Percentiles rank a stretch among this genome's conserved stretches.
phyloP scores from a whole-genome alignment of 2,329 filamentous ascomycete genomes.

The Achaetomium macrosporum region DNA sequence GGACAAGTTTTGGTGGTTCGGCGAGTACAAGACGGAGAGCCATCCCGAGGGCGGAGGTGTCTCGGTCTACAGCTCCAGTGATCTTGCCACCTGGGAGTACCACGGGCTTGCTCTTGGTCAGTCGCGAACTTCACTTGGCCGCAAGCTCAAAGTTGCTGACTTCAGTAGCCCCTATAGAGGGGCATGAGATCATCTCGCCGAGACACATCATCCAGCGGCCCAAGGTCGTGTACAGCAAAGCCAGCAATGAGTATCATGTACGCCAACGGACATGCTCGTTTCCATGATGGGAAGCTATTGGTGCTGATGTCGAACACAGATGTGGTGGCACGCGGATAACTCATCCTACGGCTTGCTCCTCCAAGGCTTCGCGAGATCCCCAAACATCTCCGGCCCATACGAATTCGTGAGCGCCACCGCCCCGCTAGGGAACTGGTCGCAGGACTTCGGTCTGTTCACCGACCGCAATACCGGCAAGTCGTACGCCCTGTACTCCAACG shows the following conservation, averaged over 20 bases:
- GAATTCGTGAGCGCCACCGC: slow-evolving; percentile 45
- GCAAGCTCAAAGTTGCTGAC: not conserved
- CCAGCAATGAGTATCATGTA: slow-evolving; percentile 51
- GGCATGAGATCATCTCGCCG: slow-evolving; percentile 49
- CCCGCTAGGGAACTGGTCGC: slow-evolving; percentile 53
- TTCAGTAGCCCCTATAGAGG: slow-evolving; percentile 42
- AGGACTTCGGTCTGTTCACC: slow-evolving; percentile 53
- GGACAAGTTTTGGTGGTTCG: slow-evolving; percentile 55
- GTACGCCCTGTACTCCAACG: slow-evolving; percentile 52
- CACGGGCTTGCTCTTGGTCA: slow-evolving; percentile 51
- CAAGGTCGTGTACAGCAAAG: slow-evolving; percentile 54
- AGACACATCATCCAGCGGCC: slow-evolving; percentile 55
- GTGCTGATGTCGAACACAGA: not conserved
- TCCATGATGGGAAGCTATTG: too few relatives aligned
- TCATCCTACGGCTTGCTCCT: slow-evolving; percentile 48
- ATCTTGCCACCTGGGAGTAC: slow-evolving; percentile 53
- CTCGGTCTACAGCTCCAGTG: slow-evolving; percentile 55
- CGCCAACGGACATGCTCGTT: slow-evolving; percentile 9
- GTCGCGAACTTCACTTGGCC: slow-evolving; percentile 16
- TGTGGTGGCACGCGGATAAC: slow-evolving; percentile 54
- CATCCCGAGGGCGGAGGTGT: slow-evolving; percentile 55
- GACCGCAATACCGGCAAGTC: slow-evolving; percentile 50
- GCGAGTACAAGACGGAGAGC: slow-evolving; percentile 54
- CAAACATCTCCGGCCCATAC: slow-evolving; percentile 46
- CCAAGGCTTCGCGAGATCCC: slow-evolving; percentile 46